phyloP scores from a whole-genome alignment of 2,329 filamentous ascomycete species.

The Colletotrichum lindemuthianum region DNA sequence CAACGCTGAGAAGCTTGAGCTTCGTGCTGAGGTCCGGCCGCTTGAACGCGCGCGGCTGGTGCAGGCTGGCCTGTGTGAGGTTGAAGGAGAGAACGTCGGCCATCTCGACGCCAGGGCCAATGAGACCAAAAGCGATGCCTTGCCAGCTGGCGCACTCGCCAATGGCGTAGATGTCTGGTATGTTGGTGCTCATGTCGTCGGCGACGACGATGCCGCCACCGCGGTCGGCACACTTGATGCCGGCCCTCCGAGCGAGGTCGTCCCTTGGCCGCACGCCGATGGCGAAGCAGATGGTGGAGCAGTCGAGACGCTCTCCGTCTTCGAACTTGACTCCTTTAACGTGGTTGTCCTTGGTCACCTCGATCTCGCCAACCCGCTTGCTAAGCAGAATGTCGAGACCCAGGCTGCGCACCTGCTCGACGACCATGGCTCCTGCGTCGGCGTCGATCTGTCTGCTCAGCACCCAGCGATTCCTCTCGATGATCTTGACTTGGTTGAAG shows the following conservation, averaged over 20 bases:
- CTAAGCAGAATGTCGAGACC: constrained; percentile 84
- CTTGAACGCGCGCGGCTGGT: constrained; percentile 77
- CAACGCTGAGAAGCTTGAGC: constrained; percentile 87
- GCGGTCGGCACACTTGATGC: constrained; percentile 76
- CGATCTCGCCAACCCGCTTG: constrained; percentile 78
- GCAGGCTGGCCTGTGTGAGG: constrained; percentile 81
- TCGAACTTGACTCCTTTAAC: constrained; percentile 83
- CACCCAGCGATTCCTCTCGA: constrained; percentile 87
- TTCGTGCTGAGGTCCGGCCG: constrained; percentile 91
- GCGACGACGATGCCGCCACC: constrained; percentile 81
- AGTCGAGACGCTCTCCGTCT: constrained; percentile 80
- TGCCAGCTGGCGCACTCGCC: constrained; percentile 94
- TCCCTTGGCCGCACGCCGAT: constrained; percentile 87
- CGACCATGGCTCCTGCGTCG: constrained; percentile 83
- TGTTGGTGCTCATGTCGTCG: constrained; percentile 74
- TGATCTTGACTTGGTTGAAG: constrained; percentile 78
- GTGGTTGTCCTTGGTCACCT: constrained; percentile 72
- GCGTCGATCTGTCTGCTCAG: constrained; percentile 83
- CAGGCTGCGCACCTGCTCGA: constrained; percentile 81
- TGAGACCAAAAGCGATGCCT: constrained; percentile 86
- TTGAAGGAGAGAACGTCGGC: constrained; percentile 93
- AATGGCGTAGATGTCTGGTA: constrained; percentile 82
- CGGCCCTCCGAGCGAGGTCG: constrained; percentile 75
- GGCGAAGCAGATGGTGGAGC: constrained; percentile 87
- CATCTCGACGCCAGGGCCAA: constrained; percentile 92